Evolutionary conservation across 2,329 filamentous ascomycete genomes (phyloP), one percentile per base, ranked within the genome.

Genomic region (Coleophoma crateriformis): DNA sequence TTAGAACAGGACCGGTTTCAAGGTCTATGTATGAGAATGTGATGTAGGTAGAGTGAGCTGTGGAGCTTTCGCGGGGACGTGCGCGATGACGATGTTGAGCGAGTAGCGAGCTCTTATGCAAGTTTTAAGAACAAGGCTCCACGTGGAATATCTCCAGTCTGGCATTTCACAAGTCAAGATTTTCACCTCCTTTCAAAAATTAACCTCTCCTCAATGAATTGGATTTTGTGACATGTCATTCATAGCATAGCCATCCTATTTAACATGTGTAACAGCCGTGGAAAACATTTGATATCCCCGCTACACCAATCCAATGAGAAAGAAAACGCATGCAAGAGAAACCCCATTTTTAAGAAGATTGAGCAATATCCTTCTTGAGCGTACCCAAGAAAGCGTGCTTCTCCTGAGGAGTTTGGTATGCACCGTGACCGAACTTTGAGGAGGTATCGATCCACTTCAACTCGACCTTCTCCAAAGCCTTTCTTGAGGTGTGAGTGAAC

Each of bases 381-480:
- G 90, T 95, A 79, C 94, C 94, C 77, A 96, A 75, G 83, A 90
- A 94, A 73, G 90, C 85, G 79, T 88, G 89, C 90, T 99, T 99
- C 88, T 99, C 94, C 70, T 88, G 87, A 62, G 87, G 80, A 59
- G 94, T 99, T 83, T 99, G 94, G 90, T 95, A 99, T 69, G 90
- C 92, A 85, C 94, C 94, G 81, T 99, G 94, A 77, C 94, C 94
- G 76, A 99, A 99, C 84, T 99, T 95, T 79, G 91, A 96, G 57
- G 91, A 96, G 67, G 94, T 99, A 71, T 99, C 94, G 87, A 99
- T 99, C 94, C 94, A 99, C 81, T 99, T 99, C 81, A 99, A 88
- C 71, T 92, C 89, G 74, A 97, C 88, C 89, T 99, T 97, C 87
- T 99, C 94, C 70, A 96, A 82, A 50, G 94, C 89, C 74, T 87